Base-by-base conservation (phyloP, 257 asterid species). In the Solanum lignicaule region DNA sequence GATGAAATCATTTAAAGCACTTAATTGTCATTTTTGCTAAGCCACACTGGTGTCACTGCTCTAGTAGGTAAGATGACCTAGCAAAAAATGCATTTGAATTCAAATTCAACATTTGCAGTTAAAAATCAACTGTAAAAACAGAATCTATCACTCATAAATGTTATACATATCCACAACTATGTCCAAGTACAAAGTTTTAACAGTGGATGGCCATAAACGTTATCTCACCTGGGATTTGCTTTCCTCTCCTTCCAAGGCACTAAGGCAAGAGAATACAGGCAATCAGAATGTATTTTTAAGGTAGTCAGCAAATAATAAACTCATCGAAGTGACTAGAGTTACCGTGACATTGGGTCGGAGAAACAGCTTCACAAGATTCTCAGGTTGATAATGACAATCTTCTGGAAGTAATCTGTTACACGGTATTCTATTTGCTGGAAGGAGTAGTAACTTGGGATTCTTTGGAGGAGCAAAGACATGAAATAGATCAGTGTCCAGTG, bases 381-480 rank as follows among this genome's bases (percentile, higher is more conserved):
- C 99, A 13, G 98, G 98, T 89, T 94, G 99, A 91, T 95, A 97
- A 88, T 97, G 99, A 88, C 98, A 94, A 91, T 97, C 99, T 92
- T 97, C 98, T 75, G 99, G 99, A 92, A 97, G 98, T 90, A 89
- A 94, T 32, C 95, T 94, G 87, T 91, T 92, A 92, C 94, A 90
- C 85, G 98, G 93, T 88, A 90, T 90, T 92, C 94, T 93, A 85
- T 90, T 95, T 87, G 95, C 89, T 84, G 98, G 97, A 87, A 96
- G 93, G 60, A 97, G 92, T 58, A 93, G 90, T 68, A 97, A 90
- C 93, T 93, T 97, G 33, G 95, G 96, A 91, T 96, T 97, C 93
- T 94, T 96, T 27, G 99, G 98, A 86, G 97, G 95, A 87, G 94
- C 96, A 92, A 96, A 92, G 78, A 93, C 88, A 74, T 90, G 91